A percentile compares a stretch with the other conserved stretches of the same genome.
Conservation (phyloP, 2,329 filamentous ascomycete genomes). For the Zymoseptoria brevis region DNA sequence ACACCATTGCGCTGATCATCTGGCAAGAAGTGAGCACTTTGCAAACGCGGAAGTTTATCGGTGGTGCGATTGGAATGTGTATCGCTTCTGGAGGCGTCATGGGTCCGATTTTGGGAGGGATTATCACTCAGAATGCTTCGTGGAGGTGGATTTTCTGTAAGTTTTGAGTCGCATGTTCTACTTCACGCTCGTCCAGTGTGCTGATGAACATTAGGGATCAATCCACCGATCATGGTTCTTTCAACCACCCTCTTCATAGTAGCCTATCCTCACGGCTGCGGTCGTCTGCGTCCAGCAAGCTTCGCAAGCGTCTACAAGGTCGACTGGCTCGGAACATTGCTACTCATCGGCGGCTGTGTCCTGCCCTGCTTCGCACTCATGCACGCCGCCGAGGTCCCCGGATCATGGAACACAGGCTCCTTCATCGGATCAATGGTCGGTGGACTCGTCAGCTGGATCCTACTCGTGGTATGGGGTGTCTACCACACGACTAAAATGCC, state of each 20-base stretch:
- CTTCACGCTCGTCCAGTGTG: slow-evolving; percentile 39
- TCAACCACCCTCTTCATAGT: slow-evolving; percentile 43
- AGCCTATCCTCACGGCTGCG: slow-evolving; percentile 39
- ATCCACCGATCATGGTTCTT: slow-evolving; percentile 45
- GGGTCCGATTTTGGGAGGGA: slow-evolving; percentile 12
- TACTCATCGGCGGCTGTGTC: background rate
- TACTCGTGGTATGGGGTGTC: slow-evolving; percentile 1
- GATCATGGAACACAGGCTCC: background rate
- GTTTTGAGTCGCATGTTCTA: slow-evolving; percentile 4
- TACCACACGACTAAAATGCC: background rate
- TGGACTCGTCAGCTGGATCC: background rate
- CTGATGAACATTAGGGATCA: slow-evolving; percentile 34
- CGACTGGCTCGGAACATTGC: background rate
- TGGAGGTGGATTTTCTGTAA: slow-evolving; percentile 6
- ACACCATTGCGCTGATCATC: slow-evolving; percentile 21
- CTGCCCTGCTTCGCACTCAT: background rate
- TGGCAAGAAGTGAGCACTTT: slow-evolving; percentile 18
- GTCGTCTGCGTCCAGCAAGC: background rate
- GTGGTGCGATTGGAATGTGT: slow-evolving; percentile 41
- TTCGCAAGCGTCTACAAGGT: background rate
- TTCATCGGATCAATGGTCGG: slow-evolving; percentile 1
- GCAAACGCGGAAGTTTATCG: slow-evolving; percentile 38
- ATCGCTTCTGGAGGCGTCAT: slow-evolving; percentile 10
- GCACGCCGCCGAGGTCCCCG: background rate
- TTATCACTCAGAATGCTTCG: slow-evolving; percentile 1